phyloP scores from a whole-genome alignment of 2,329 filamentous ascomycete genomes.

The Atkinsonella texensis region DNA sequence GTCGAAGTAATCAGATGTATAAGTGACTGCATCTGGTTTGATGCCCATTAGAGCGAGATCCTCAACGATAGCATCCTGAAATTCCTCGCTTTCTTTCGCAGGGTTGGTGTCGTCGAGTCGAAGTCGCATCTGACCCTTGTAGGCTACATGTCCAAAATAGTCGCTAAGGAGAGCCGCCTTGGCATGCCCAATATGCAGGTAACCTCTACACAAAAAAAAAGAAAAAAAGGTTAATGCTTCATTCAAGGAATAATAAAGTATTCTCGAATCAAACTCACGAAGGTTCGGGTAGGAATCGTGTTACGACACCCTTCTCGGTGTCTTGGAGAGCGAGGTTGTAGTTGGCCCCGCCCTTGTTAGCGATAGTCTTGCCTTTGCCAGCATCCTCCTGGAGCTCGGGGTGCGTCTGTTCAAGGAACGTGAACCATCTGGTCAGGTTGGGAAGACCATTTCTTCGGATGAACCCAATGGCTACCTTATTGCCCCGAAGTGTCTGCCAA shows the following conservation, averaged over 20 bases:
- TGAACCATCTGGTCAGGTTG: slow-evolving; percentile 80
- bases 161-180: slow-evolving; percentile 91
- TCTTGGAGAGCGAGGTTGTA: slow-evolving; percentile 83
- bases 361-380: slow-evolving; percentile 56
- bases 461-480: slow-evolving; percentile 71
- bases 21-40: slow-evolving; percentile 73
- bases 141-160: slow-evolving; percentile 90
- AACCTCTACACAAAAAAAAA: slow-evolving; percentile 39
- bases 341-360: slow-evolving; percentile 68
- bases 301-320: slow-evolving; percentile 79
- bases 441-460: slow-evolving; percentile 65
- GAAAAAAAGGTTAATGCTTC: slow-evolving; percentile 4
- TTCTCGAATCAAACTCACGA: slow-evolving; percentile 42
- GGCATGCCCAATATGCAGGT: slow-evolving; percentile 90
- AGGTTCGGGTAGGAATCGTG: slow-evolving; percentile 86
- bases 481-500: slow-evolving; percentile 73
- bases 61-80: slow-evolving; percentile 84
- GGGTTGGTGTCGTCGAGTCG: slow-evolving; percentile 98
- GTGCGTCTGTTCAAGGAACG: slow-evolving; percentile 69
- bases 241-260: background rate
- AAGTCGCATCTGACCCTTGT: slow-evolving; percentile 80
- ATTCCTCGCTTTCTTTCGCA: slow-evolving; percentile 94
- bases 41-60: slow-evolving; percentile 87
- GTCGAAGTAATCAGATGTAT: slow-evolving; percentile 94
- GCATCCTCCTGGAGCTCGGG: slow-evolving; percentile 62